A percentile compares a stretch with the other conserved stretches of the same genome.
Evolutionary conservation across 305 asterid genomes (phyloP).

Genomic region (Salvia sclarea): DNA sequence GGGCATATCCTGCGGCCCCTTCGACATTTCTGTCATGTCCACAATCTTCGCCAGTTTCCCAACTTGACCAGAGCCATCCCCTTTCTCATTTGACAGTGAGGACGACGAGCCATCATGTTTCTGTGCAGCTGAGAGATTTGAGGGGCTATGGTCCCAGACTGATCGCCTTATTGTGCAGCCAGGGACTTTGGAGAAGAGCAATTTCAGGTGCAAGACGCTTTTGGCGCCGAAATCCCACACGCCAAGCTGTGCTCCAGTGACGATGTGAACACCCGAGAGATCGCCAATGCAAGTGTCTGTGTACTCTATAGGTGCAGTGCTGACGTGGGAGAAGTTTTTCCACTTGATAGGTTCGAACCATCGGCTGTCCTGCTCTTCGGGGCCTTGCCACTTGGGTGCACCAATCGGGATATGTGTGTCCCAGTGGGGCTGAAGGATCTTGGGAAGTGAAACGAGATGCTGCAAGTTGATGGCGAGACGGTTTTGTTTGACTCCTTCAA

Average conservation of each 20-base stretch:
- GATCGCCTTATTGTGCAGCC: constrained; percentile 98
- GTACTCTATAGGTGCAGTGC: constrained; percentile 94
- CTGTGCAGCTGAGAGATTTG: constrained; percentile 50
- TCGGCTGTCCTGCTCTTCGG: constrained; percentile 98
- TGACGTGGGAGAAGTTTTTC: constrained; percentile 93
- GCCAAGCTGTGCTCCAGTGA: constrained; percentile 96
- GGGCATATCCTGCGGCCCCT: constrained; percentile 94
- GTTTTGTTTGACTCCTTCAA: constrained; percentile 86
- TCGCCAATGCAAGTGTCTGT: constrained; percentile 90
- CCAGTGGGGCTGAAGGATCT: constrained; percentile 98
- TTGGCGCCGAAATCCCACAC: constrained; percentile 95
- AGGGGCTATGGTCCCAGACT: constrained; percentile 96
- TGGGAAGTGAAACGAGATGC: constrained; percentile 91
- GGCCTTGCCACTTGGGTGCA: constrained; percentile 98
- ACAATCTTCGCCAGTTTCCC: constrained; percentile 86
- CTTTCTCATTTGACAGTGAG: constrained; percentile 60
- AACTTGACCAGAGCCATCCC: constrained; percentile 55
- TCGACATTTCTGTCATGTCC: constrained; percentile 91
- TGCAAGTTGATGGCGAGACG: constrained; percentile 88
- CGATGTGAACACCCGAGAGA: constrained; percentile 92
- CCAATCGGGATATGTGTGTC: constrained; percentile 94
- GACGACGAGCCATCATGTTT: constrained; percentile 66
- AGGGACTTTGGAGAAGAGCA: constrained; percentile 90
- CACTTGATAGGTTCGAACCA: constrained; percentile 99
- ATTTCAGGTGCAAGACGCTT: constrained; percentile 89